Base-by-base conservation (phyloP, 768 basidiomycete genomes). In the Postia placenta region DNA sequence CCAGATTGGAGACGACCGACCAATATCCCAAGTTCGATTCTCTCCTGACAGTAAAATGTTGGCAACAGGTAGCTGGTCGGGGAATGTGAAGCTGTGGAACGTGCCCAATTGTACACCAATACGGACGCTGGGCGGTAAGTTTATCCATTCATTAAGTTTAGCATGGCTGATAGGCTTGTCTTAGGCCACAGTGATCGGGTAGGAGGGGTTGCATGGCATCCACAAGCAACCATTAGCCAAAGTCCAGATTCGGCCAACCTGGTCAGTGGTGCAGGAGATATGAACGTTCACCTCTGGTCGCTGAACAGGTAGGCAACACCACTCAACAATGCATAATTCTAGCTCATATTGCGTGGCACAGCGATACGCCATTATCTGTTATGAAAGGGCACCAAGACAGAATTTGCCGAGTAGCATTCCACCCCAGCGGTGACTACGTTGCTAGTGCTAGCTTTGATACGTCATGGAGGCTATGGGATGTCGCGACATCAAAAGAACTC, bases 131-230 rank as follows among this genome's bases (percentile, higher is more conserved):
- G 74, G 87, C 69, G 92, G 92, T 85, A 41, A 49, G 72, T 53
- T n/a, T n/a, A n/a, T n/a, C n/a, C 19, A 2, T 20, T 11, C 17
- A 20, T 4, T 5, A 20, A 1, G n/a, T 26, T 9, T 2, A 14
- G 23, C 12, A 17, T 12, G 11, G 15, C 25, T 42, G 5, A 41
- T 28, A 38, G n/a, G 46, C 11, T 42, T 36, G 37, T 45, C 17
- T 5, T 55, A 91, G 92, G 90, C 5, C 94, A 97, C 60, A 78
- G 74, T 30, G 95, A 98, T 61, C 83, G 87, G 45, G 84, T 98
- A 24, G 92, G 96, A 43, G 96, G 96, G 17, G 85, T 97, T 39
- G 93, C 94, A 33, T 99, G 96, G 96, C 94, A 99, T 72, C 96
- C 96, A 1, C 72, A 83, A 59, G 94, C 95, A 15, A 96, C 94